Evolutionary conservation across 2,329 filamentous ascomycete species (phyloP).

Genomic region (Gaeumannomyces sp.): DNA sequence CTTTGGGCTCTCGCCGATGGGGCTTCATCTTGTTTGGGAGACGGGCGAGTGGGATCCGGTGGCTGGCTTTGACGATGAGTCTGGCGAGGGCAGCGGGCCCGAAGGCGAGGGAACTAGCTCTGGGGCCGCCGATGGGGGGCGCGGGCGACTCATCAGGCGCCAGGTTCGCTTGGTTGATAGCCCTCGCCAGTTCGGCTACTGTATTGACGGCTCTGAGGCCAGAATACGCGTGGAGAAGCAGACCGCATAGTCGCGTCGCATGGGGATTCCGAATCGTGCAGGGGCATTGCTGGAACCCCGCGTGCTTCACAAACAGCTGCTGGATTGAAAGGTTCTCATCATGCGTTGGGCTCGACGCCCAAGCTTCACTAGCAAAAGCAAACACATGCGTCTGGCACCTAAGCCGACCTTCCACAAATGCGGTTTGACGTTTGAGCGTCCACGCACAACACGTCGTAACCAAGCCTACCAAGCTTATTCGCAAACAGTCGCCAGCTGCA

Average conservation of each 20-base stretch:
- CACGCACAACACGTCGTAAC: neutral
- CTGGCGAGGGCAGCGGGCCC: slow-evolving; percentile 46
- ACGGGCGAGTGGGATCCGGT: slow-evolving; percentile 87
- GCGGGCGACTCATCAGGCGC: slow-evolving; percentile 59
- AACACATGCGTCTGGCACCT: too few species aligned
- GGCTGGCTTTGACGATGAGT: slow-evolving; percentile 53
- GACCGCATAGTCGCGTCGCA: neutral
- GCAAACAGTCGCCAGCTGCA: neutral
- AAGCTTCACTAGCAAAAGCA: too few species aligned
- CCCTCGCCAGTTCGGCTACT: slow-evolving; percentile 75
- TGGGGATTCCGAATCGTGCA: too few species aligned
- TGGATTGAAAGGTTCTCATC: too few species aligned
- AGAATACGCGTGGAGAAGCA: slow-evolving; percentile 61
- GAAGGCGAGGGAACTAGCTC: slow-evolving; percentile 33
- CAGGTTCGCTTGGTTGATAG: slow-evolving; percentile 76
- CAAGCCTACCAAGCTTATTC: neutral
- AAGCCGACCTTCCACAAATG: too few species aligned
- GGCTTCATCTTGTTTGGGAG: slow-evolving; percentile 71
- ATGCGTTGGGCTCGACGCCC: too few species aligned
- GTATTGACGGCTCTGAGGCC: slow-evolving; percentile 68
- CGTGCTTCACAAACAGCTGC: too few species aligned
- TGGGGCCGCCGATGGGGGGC: slow-evolving; percentile 13
- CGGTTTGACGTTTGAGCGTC: too few species aligned
- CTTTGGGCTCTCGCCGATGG: slow-evolving; percentile 60
- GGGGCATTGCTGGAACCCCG: too few species aligned